phyloP scores from a whole-genome alignment of 345 rosid species.

The Aquilaria malaccensis region DNA sequence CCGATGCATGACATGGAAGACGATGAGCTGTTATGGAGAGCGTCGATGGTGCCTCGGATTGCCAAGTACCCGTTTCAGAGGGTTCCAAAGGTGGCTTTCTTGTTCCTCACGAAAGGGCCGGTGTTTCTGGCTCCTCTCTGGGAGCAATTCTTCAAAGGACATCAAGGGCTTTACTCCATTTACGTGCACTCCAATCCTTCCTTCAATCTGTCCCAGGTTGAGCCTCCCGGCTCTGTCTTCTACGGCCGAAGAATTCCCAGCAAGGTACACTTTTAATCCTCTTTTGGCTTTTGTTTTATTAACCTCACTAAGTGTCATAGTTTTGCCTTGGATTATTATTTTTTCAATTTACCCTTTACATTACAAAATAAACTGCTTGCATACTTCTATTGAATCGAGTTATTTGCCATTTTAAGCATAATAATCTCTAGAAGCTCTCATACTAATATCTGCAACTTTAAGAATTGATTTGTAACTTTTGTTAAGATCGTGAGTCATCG shows the following conservation, averaged over 20 bases:
- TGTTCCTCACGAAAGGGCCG: slow-evolving; percentile 76
- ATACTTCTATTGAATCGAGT: too few relatives aligned
- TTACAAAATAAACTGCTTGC: too few relatives aligned
- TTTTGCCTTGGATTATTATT: background rate
- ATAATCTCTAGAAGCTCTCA: too few relatives aligned
- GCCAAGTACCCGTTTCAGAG: slow-evolving; percentile 33
- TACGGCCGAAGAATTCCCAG: slow-evolving; percentile 67
- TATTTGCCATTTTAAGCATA: too few relatives aligned
- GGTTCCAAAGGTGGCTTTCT: slow-evolving; percentile 66
- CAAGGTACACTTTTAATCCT: slow-evolving; percentile 38
- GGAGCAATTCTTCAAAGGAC: slow-evolving; percentile 74
- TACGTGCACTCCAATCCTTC: slow-evolving; percentile 65
- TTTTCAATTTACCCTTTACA: background rate
- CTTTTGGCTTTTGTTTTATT: background rate
- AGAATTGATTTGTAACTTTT: too few relatives aligned
- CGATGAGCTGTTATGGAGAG: slow-evolving; percentile 63
- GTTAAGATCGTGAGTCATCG: too few relatives aligned
- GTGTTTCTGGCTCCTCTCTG: slow-evolving; percentile 70
- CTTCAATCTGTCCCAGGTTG: slow-evolving; percentile 22
- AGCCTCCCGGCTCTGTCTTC: slow-evolving; percentile 47
- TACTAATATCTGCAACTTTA: too few relatives aligned
- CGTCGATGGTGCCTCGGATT: slow-evolving; percentile 45
- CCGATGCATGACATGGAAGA: slow-evolving; percentile 66
- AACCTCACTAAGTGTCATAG: background rate
- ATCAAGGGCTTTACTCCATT: slow-evolving; percentile 50